Percentiles rank a stretch among this genome's conserved stretches.
These are phyloP conservation scores for Candida nanaspora DNA, from an alignment of 805 yeast species.

Conservation along the genomic window DNA sequence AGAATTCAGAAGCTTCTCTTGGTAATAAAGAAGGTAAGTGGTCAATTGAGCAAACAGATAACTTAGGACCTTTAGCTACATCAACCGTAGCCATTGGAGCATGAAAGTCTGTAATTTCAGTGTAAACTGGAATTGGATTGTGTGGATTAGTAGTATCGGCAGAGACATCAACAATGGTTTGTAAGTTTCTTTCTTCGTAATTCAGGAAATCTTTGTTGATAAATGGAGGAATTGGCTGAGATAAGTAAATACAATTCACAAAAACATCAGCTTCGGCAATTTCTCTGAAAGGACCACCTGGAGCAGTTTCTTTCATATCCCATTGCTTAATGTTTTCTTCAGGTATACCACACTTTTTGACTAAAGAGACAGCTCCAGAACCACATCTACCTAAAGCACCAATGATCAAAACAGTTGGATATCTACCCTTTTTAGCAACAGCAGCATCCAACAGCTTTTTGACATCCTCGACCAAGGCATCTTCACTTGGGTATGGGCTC, in stretches of 20 bases:
- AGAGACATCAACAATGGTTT: slow-evolving; percentile 94
- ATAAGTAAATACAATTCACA: slow-evolving; percentile 91
- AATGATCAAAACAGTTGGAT: slow-evolving; percentile 79
- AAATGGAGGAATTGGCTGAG: slow-evolving; percentile 91
- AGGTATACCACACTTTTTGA: slow-evolving; percentile 81
- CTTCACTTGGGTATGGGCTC: slow-evolving; percentile 76
- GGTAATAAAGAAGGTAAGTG: slow-evolving; percentile 94
- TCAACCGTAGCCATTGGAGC: slow-evolving; percentile 86
- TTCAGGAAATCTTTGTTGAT: slow-evolving; percentile 64
- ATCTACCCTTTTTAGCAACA: slow-evolving; percentile 47
- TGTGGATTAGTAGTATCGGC: slow-evolving; percentile 99
- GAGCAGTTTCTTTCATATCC: slow-evolving; percentile 96
- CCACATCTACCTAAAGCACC: slow-evolving; percentile 99
- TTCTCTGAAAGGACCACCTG: slow-evolving; percentile 96
- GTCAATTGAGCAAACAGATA: slow-evolving; percentile 91
- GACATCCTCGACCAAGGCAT: slow-evolving; percentile 65
- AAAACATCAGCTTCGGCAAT: slow-evolving; percentile 84
- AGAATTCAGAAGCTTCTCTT: slow-evolving; percentile 93
- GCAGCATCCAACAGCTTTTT: slow-evolving; percentile 52
- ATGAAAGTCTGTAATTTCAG: slow-evolving; percentile 81
- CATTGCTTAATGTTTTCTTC: slow-evolving; percentile 78
- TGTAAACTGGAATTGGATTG: slow-evolving; percentile 94
- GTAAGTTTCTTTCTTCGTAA: slow-evolving; percentile 60
- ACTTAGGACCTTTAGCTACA: slow-evolving; percentile 72
- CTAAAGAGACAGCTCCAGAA: slow-evolving; percentile 81